Evolutionary conservation across 208 protist species (phyloP), one percentile per base, ranked within the genome.

Genomic region (Leishmania aethiopica): DNA sequence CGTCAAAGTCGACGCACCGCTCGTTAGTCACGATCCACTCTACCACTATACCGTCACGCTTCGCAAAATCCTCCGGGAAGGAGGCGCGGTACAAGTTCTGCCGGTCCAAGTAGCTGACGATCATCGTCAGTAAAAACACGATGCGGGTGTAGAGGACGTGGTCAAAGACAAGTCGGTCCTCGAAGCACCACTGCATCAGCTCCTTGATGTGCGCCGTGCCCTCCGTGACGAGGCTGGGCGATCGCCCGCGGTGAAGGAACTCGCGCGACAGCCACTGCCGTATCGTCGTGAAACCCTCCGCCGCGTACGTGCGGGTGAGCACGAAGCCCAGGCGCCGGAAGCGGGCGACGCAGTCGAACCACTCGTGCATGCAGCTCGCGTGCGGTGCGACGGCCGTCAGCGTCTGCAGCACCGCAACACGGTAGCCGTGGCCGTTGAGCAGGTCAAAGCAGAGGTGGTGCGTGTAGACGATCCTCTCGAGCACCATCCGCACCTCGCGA

Each of bases 71-170:
- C 22, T 80, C 77, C 22, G 91, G 89, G 69, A 96, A 98, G 25
- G 84, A 89, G n/a, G 91, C 83, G 40, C 95, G 92, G 82, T 95
- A 96, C 59, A 96, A 67, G 78, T 98, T 98, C 77, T 98, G 95
- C 28, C 95, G 89, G 79, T 98, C 95, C 85, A 98, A 95, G 88
- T 93, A 95, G 71, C 92, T 93, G n/a, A 94, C 93, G 78, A 96
- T 91, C 91, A 96, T 95, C n/a, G 95, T 98, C 77, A 96, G 74
- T 25, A 98, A 82, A 87, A 96, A 96, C 0, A 96, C 85, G 42
- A 96, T 93, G 60, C 95, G 92, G 42, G 95, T 94, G 85, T 96
- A 96, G 3, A 98, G 88, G 7, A 98, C 95, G 76, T 98, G 90
- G 75, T 98, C 95, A 82, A 96, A 95, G 32, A 95, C 90, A 25